Evolutionary conservation across 2,329 filamentous ascomycete species (phyloP).

Genomic region (Volutella citrinella): DNA sequence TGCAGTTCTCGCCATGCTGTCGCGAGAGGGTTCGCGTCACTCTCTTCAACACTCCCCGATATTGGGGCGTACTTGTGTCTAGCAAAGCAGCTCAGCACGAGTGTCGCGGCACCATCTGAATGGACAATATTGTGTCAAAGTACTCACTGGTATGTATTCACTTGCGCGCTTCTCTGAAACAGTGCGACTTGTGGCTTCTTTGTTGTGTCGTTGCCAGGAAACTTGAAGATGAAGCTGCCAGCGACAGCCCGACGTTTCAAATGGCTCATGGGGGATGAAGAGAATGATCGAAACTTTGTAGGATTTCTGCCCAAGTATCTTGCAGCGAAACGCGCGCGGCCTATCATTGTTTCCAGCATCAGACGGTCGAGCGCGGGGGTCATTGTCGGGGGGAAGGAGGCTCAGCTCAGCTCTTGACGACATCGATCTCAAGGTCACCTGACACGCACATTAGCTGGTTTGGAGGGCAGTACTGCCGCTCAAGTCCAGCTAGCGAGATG

Average conservation of each 20-base stretch:
- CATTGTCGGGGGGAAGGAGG: too few relatives aligned
- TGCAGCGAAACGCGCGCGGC: too few relatives aligned
- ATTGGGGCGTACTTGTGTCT: constrained; percentile 59
- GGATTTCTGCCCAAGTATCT: too few relatives aligned
- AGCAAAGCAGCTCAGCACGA: constrained; percentile 2
- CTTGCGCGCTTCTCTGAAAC: constrained; percentile 58
- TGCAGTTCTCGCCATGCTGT: constrained; percentile 61
- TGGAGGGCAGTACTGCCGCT: too few relatives aligned
- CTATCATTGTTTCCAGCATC: too few relatives aligned
- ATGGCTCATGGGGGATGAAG: constrained; percentile 17
- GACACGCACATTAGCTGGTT: too few relatives aligned
- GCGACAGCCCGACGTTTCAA: constrained; percentile 39
- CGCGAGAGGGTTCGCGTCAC: constrained; percentile 49
- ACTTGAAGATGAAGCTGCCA: constrained; percentile 50
- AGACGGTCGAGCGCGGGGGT: too few relatives aligned
- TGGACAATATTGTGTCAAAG: constrained; percentile 1
- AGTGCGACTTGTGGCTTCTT: constrained; percentile 52
- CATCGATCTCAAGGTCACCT: too few relatives aligned
- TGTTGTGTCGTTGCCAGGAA: constrained; percentile 30
- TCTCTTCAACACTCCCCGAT: constrained; percentile 56
- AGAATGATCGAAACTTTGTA: constrained; percentile 6
- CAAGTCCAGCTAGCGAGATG: too few relatives aligned
- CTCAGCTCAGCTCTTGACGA: too few relatives aligned
- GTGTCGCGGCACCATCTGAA: not conserved
- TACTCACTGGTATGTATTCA: constrained; percentile 57